Conservation (phyloP, 805 yeast genomes). For the Zygotorulaspora sp. region DNA sequence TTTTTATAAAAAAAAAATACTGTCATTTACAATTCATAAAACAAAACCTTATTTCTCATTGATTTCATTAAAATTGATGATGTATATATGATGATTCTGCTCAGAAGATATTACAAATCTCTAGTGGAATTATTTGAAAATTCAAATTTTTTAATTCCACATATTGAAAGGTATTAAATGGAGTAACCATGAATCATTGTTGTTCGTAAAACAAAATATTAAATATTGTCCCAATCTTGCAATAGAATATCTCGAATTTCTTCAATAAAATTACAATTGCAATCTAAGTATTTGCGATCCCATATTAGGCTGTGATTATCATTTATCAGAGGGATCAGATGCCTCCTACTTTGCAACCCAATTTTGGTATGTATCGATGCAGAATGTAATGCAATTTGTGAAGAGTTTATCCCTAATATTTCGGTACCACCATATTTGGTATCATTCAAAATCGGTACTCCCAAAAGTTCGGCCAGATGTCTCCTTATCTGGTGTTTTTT, state of each 20-base stretch:
- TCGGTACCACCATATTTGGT: slow-evolving; percentile 22
- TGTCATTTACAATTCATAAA: background rate
- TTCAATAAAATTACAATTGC: slow-evolving; percentile 24
- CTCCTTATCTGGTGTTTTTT: slow-evolving; percentile 40
- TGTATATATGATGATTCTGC: too few relatives aligned
- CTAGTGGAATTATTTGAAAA: too few relatives aligned
- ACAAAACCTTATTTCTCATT: slow-evolving; percentile 2
- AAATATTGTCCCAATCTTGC: slow-evolving; percentile 18
- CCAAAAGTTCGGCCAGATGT: slow-evolving; percentile 26
- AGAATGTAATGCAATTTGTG: slow-evolving; percentile 40
- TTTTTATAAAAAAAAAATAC: too few relatives aligned
- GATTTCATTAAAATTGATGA: background rate
- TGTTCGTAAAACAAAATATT: too few relatives aligned
- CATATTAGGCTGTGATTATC: slow-evolving; percentile 24
- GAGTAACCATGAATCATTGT: too few relatives aligned
- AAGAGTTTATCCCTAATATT: slow-evolving; percentile 5
- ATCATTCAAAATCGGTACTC: slow-evolving; percentile 34
- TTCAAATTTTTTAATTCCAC: too few relatives aligned
- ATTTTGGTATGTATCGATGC: slow-evolving; percentile 32
- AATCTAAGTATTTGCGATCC: slow-evolving; percentile 24
- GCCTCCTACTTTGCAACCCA: slow-evolving; percentile 30
- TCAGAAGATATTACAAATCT: too few relatives aligned
- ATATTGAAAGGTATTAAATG: too few relatives aligned
- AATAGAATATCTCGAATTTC: slow-evolving; percentile 20
- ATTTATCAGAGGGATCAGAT: slow-evolving; percentile 26